Conservation (phyloP, 345 rosid genomes). For the Isatis tinctoria region DNA sequence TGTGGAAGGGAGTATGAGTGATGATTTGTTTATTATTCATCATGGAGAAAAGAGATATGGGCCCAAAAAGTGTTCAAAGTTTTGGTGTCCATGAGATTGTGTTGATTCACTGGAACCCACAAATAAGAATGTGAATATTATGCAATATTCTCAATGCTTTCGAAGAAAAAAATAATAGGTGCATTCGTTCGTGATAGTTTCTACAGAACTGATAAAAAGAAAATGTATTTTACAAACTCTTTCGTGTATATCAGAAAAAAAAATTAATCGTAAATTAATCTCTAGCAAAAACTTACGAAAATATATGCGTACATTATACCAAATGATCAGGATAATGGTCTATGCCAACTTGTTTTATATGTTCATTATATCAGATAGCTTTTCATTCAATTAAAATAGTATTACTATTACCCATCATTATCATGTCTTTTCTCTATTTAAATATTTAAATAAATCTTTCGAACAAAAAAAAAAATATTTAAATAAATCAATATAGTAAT, state of each 20-base stretch:
- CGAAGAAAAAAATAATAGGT: neutral
- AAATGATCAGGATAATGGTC: conserved; percentile 9
- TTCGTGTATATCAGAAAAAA: neutral
- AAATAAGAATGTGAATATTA: conserved; percentile 13
- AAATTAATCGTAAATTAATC: neutral
- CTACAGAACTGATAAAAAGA: neutral
- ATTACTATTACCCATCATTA: conserved; percentile 16
- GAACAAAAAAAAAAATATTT: too few species aligned
- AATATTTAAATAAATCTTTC: too few species aligned
- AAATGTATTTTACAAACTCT: neutral
- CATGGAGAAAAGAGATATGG: conserved; percentile 29
- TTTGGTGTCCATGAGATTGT: conserved; percentile 32
- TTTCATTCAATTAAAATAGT: conserved; percentile 4
- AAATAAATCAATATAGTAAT: neutral
- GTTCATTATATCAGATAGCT: neutral
- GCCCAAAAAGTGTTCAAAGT: conserved; percentile 26
- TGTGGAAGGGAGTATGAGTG: conserved; percentile 6
- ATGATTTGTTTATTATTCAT: conserved; percentile 16
- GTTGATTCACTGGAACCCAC: conserved; percentile 36
- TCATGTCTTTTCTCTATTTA: neutral
- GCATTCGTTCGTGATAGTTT: neutral
- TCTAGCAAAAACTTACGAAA: neutral
- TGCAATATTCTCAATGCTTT: conserved; percentile 9
- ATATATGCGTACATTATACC: neutral
- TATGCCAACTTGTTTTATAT: conserved; percentile 8